Base-by-base conservation (phyloP, 768 basidiomycete genomes). In the Rubroboletus satanas region DNA sequence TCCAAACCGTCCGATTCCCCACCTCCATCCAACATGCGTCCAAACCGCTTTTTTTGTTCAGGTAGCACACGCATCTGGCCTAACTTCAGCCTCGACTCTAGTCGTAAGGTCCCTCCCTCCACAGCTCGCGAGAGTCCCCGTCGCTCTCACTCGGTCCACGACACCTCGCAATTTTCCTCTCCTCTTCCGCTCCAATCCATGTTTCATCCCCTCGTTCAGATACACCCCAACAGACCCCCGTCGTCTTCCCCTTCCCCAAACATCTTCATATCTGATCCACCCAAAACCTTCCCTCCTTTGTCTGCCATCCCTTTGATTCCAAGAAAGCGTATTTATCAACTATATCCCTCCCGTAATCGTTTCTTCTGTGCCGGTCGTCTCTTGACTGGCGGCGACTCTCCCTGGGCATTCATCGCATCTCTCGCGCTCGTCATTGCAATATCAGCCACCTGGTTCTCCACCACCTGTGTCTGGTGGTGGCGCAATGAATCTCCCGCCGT, bases 391-490 rank as follows among this genome's bases (percentile, higher is more conserved):
- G 92, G 92, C 1, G 96, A 98, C 72, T 81, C 83, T 18, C 87
- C 88, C 0, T 84, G 83, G 76, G 92, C 95, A 5, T 91, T 98
- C 60, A 63, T 91, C 2, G 79, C 77, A 0, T 82, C 82, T 7
- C 73, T 95, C 46, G 66, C 69, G 1, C 51, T 96, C 21, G 73
- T 87, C 28, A 66, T 93, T 26, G 78, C 77, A 2, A 78, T 98
- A 44, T 75, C 89, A 2, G 91, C 85, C 0, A 71, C 88, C 9
- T 99, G 92, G 90, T 83, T 97, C 58, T 89, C 84, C 10, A 92
- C 92, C 26, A 94, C 93, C 1, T 88, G 85, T 44, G 83, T 87
- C 17, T 96, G 87, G 83, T 87, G 95, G 81, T 98, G 95, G 94
- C 73, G 74, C 36, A 76, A 93, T 61, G 77, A 84, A 55, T 88